A percentile compares a stretch with the other conserved stretches of the same genome.
Evolutionary conservation across 345 rosid species (phyloP).

Genomic region (Ceriops zippeliana): DNA sequence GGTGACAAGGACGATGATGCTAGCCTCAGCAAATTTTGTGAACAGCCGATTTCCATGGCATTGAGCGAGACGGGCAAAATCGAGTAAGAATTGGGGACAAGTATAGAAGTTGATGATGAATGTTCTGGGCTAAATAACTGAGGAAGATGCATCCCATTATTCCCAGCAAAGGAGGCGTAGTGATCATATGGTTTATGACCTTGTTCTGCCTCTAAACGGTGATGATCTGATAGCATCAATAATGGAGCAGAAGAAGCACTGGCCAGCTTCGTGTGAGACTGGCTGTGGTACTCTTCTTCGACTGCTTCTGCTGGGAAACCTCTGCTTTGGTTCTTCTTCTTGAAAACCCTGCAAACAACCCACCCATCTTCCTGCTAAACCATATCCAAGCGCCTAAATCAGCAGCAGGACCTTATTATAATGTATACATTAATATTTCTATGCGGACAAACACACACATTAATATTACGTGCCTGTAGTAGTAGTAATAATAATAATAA

Average conservation of each 20-base stretch:
- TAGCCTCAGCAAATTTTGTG: constrained; percentile 66
- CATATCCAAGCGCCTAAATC: not conserved
- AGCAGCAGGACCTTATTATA: no score
- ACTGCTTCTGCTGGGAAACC: constrained; percentile 44
- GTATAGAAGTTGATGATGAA: constrained; percentile 27
- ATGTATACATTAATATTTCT: no score
- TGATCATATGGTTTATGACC: constrained; percentile 29
- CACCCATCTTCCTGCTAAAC: constrained; percentile 64
- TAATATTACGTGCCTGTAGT: no score
- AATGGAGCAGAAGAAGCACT: constrained; percentile 19
- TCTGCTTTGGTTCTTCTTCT: constrained; percentile 66
- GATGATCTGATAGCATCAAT: not conserved
- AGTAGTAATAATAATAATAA: no score
- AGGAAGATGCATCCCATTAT: constrained; percentile 62
- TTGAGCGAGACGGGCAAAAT: constrained; percentile 33
- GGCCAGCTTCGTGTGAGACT: constrained; percentile 20
- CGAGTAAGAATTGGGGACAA: constrained; percentile 17
- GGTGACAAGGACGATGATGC: constrained; percentile 27
- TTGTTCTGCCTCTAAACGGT: constrained; percentile 21
- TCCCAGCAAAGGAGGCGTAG: constrained; percentile 30
- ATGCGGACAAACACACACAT: no score
- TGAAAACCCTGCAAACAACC: constrained; percentile 70
- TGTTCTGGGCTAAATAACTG: constrained; percentile 71
- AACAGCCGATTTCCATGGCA: constrained; percentile 50
- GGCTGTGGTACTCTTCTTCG: constrained; percentile 36